Base-by-base conservation (phyloP, 1,139 yeast genomes). In the Candida sp. region DNA sequence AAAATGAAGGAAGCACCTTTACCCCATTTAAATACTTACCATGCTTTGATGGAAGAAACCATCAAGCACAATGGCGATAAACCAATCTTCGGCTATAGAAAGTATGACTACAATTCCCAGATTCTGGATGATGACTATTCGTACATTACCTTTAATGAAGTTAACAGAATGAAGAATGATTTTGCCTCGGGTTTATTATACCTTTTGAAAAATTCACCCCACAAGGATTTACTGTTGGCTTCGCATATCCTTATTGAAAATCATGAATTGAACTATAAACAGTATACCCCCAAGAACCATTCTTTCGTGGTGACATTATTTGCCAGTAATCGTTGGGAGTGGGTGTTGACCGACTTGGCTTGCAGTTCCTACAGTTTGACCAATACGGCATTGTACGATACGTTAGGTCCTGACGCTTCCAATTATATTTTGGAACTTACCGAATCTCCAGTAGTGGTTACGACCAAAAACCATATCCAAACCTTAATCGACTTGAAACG, bases 351-450 rank as follows among this genome's bases (percentile, higher is more conserved):
- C 32, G 76, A 70, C 52, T 51, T 70, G 46, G 71, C 75, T 0
- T 65, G 70, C 45, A 50, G 57, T 21, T 59, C 68, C 15, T 66
- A 61, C 48, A 63, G 73, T 1, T 56, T 70, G 38, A 57, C 66
- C 22, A 67, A 61, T 47, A 70, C 75, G 11, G 73, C 75, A 0
- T 56, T 70, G 43, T 70, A 70, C 49, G 75, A 70, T 45, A 68
- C 68, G 35, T 64, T 70, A 52, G 74, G 75, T 15, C 62, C 66
- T 3, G 63, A 57, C 15, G 63, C 72, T 36, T 60, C 73, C 36
- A 55, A 50, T 46, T 64, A 68, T 45, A 70, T 70, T 43, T 60
- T 70, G 46, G 51, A 49, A 6, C 56, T 61, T 43, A 68, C 75
- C 22, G 57, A 63, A 41, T 60, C 67, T 42, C 75, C 76, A 3